These are phyloP conservation scores for Aschersonia sp. DNA, from an alignment of 2,329 filamentous ascomycete genomes.

Conservation along the genomic window DNA sequence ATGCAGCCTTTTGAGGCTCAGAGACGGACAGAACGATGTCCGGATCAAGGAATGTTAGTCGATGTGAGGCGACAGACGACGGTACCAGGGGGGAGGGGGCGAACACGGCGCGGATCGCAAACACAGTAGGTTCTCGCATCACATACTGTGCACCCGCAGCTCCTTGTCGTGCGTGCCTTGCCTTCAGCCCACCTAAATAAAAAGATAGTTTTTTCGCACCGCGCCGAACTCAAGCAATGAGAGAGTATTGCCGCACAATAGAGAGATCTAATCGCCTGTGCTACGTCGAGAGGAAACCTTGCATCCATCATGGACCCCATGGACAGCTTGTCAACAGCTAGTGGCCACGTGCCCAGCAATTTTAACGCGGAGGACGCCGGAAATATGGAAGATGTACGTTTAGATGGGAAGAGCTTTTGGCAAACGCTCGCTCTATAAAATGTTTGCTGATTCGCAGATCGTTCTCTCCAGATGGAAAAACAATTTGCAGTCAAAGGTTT, in stretches of 20 bases:
- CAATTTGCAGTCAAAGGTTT: conserved; percentile 94
- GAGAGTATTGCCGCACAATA: background rate
- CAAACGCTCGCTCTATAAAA: background rate
- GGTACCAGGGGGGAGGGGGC: too few species aligned
- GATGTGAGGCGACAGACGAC: too few species aligned
- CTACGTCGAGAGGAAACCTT: background rate
- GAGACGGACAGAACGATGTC: background rate
- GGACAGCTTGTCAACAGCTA: conserved; percentile 18
- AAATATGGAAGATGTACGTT: conserved; percentile 41
- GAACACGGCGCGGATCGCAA: too few species aligned
- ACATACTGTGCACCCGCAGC: background rate
- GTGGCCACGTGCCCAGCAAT: conserved; percentile 30
- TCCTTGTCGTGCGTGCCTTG: background rate
- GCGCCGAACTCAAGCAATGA: background rate
- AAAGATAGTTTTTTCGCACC: too few species aligned
- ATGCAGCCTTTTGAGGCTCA: background rate
- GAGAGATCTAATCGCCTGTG: background rate
- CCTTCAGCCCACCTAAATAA: too few species aligned
- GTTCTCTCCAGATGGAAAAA: conserved; percentile 67
- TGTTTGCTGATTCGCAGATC: background rate
- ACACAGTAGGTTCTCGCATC: too few species aligned
- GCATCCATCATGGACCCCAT: conserved; percentile 21
- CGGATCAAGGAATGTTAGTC: background rate
- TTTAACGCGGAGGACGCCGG: conserved; percentile 43
- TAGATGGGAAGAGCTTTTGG: background rate